These are phyloP conservation scores for Gnomoniopsis smithogilvyi DNA, from an alignment of 2,329 filamentous ascomycete genomes.

Conservation along the genomic window DNA sequence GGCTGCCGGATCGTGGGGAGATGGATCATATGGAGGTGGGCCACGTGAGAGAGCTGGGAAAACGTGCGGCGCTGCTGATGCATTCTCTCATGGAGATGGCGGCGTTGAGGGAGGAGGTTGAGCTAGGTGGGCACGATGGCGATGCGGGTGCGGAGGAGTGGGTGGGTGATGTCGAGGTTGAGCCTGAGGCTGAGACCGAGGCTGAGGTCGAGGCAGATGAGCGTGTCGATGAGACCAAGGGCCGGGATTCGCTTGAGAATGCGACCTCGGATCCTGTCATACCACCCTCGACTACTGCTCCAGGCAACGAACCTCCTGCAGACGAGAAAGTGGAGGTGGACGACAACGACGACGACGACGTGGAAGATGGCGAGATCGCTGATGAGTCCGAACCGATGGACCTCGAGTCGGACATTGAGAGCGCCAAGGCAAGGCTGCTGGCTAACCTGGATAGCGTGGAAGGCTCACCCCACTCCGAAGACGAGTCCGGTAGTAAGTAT, in stretches of 20 bases:
- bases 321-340: constrained; percentile 10
- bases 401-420: constrained; percentile 39
- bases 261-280: constrained; percentile 28
- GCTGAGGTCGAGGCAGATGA: constrained; percentile 31
- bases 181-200: constrained; percentile 25
- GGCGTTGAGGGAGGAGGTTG: constrained; percentile 39
- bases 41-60: constrained; percentile 74
- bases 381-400: constrained; percentile 27
- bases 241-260: constrained; percentile 37
- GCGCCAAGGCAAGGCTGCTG: constrained; percentile 46
- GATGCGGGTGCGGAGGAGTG: constrained; percentile 39
- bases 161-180: constrained; percentile 35
- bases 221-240: constrained; percentile 34
- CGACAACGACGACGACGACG: constrained; percentile 22
- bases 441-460: constrained; percentile 35
- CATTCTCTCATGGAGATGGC: constrained; percentile 52
- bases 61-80: constrained; percentile 65
- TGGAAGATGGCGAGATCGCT: constrained; percentile 36
- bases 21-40: constrained; percentile 73
- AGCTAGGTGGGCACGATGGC: constrained; percentile 34
- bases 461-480: not conserved
- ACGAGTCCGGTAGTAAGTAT: constrained; percentile 21
- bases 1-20: constrained; percentile 70
- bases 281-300: constrained; percentile 24
- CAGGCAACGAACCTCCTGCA: constrained; percentile 26